Base-by-base conservation (phyloP, 441 rosid species). In the Eruca vesicaria region DNA sequence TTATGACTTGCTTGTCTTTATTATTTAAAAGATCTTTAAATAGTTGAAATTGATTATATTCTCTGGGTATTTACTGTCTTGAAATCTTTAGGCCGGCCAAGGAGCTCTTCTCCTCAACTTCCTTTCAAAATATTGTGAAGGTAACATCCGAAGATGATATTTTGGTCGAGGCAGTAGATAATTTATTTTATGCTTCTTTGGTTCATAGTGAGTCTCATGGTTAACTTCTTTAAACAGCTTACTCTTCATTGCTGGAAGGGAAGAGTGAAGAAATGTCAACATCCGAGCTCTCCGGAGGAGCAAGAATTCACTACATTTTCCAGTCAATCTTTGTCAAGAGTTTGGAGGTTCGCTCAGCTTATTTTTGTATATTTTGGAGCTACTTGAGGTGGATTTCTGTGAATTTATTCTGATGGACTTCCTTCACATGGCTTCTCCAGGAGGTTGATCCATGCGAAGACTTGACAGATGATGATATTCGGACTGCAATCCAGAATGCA, bases 101-200 rank as follows among this genome's bases (percentile, higher is more conserved):
- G 98, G 99, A 60, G 97, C 99, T 77, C 88, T 96, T 80, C 88
- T 96, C 29, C 84, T 96, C 79, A 93, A 90, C 78, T 89, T 96
- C 81, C 93, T 94, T 69, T 89, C 99, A 9, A 94, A 90, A 84
- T 96, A 92, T 79, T 87, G 87, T 57, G 99, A 92, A 75, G 99
- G 98, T 92, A 86, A 79, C n/a, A 38, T 67, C 4, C 58, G 7
- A 75, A 66, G 71, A 66, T 52, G 33, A 29, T 55, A 16, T 57
- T 43, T 63, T 43, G 18, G 52, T 43, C n/a, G 52, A 15, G 15
- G 14, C 9, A 15, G n/a, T 43, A 43, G 16, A n/a, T 43, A 43
- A 43, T 43, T 12, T 23, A 50, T 29, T 28, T 19, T 75, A 57
- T 71, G 53, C 8, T 66, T 66, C 36, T 68, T 59, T 62, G 43